A percentile compares a stretch with the other conserved stretches of the same genome.
These are phyloP conservation scores for Penicillium corylophilum DNA, from an alignment of 2,329 filamentous ascomycete genomes.

Conservation along the genomic window DNA sequence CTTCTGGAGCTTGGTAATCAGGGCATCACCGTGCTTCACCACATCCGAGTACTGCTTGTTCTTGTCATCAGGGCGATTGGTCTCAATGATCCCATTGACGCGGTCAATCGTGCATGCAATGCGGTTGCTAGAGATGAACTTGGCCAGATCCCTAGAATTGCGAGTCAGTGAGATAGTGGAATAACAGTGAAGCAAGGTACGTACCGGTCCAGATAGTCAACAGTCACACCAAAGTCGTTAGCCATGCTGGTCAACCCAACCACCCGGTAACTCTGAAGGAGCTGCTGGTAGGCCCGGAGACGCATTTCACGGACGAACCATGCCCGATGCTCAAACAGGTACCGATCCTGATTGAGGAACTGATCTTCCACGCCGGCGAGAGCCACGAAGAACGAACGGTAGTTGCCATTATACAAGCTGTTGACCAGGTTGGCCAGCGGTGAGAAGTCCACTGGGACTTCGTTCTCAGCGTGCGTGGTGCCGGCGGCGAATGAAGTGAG, in stretches of 20 bases:
- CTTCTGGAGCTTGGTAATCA: constrained; percentile 99
- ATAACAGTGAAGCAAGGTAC: constrained; percentile 27
- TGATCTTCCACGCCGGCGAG: constrained; percentile 87
- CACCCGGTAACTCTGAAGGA: constrained; percentile 94
- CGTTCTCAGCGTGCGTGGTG: constrained; percentile 70
- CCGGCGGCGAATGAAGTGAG: constrained; percentile 76
- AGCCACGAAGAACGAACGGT: constrained; percentile 89
- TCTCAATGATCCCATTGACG: constrained; percentile 95
- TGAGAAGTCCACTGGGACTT: constrained; percentile 83
- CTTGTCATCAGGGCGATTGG: constrained; percentile 96
- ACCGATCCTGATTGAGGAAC: constrained; percentile 91
- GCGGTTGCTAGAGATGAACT: constrained; percentile 91
- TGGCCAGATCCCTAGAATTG: constrained; percentile 74
- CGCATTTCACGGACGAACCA: constrained; percentile 99
- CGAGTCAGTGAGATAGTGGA: constrained; percentile 9
- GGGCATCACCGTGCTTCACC: constrained; percentile 92
- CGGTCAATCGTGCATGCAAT: constrained; percentile 97
- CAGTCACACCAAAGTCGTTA: constrained; percentile 90
- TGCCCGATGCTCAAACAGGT: constrained; percentile 89
- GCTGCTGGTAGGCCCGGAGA: constrained; percentile 90
- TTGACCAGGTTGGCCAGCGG: constrained; percentile 83
- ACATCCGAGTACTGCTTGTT: constrained; percentile 99
- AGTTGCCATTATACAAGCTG: constrained; percentile 90
- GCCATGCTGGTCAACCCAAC: constrained; percentile 98
- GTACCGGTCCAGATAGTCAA: constrained; percentile 93